phyloP scores from a whole-genome alignment of 805 yeast genomes.

The Cyberlindnera galapagoensis region DNA sequence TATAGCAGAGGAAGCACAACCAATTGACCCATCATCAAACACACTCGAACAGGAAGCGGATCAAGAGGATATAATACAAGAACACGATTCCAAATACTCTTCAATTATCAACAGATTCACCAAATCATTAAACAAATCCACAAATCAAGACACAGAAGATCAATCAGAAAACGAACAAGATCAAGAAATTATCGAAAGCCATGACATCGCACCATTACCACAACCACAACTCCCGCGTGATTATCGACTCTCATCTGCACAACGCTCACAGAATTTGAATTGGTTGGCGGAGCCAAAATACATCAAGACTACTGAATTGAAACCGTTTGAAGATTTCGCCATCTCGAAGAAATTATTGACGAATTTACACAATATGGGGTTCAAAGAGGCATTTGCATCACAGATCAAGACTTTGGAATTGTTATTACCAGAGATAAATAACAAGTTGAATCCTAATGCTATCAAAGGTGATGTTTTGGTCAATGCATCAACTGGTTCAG shows the following conservation, averaged over 20 bases:
- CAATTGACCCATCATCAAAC: neutral
- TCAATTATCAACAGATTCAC: constrained; percentile 49
- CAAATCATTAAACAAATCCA: constrained; percentile 28
- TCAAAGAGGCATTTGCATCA: constrained; percentile 63
- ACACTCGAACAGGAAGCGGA: constrained; percentile 20
- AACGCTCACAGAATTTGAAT: constrained; percentile 35
- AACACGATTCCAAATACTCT: constrained; percentile 37
- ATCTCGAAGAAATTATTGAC: constrained; percentile 36
- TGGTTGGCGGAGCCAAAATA: constrained; percentile 68
- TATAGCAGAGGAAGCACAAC: constrained; percentile 5
- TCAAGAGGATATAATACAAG: constrained; percentile 13
- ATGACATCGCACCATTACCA: constrained; percentile 68
- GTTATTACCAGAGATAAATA: constrained; percentile 37
- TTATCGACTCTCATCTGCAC: constrained; percentile 29
- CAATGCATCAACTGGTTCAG: constrained; percentile 94
- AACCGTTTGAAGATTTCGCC: constrained; percentile 43
- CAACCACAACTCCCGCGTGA: constrained; percentile 70
- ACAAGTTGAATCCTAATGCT: constrained; percentile 18
- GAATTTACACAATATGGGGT: constrained; percentile 43
- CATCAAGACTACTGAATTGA: constrained; percentile 39
- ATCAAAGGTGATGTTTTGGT: constrained; percentile 70
- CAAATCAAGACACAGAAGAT: constrained; percentile 7
- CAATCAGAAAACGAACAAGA: constrained; percentile 17
- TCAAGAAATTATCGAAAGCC: constrained; percentile 26
- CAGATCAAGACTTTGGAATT: constrained; percentile 63